phyloP scores from a whole-genome alignment of 169 alveolate species.

The Cystoisospora suis region DNA sequence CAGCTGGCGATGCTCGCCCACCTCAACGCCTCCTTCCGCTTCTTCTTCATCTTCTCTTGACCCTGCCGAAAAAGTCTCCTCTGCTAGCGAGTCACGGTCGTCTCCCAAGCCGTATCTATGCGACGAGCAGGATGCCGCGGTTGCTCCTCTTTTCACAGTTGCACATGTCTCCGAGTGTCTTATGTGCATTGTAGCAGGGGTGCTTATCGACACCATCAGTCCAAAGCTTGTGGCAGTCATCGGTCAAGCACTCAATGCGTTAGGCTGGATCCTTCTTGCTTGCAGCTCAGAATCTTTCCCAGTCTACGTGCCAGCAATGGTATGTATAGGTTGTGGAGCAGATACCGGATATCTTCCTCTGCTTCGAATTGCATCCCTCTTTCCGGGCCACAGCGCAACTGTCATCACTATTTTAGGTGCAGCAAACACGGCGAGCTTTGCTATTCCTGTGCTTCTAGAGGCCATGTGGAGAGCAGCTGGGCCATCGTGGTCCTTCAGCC shows the following conservation, averaged over 20 bases:
- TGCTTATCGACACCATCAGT: slow-evolving; percentile 39
- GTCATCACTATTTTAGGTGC: slow-evolving; percentile 55
- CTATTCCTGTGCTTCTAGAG: slow-evolving; percentile 46
- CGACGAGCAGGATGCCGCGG: slow-evolving; percentile 58
- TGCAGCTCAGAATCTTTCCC: not conserved
- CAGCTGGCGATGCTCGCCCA: slow-evolving; percentile 46
- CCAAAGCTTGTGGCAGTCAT: slow-evolving; percentile 43
- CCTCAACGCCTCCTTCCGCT: not conserved
- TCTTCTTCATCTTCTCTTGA: not conserved
- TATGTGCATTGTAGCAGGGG: slow-evolving; percentile 56
- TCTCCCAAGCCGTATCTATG: slow-evolving; percentile 23
- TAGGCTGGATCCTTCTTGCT: slow-evolving; percentile 55
- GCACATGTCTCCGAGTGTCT: slow-evolving; percentile 40
- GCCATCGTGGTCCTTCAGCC: not conserved
- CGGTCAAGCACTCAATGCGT: slow-evolving; percentile 39
- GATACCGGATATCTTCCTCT: slow-evolving; percentile 56
- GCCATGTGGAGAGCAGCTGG: slow-evolving; percentile 23
- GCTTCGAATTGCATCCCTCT: not conserved
- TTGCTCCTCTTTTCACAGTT: slow-evolving; percentile 35
- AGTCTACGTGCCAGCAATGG: slow-evolving; percentile 40
- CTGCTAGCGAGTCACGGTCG: not conserved
- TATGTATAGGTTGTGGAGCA: slow-evolving; percentile 46
- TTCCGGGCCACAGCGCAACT: slow-evolving; percentile 4
- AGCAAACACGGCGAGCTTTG: slow-evolving; percentile 51
- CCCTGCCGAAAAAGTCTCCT: not conserved